phyloP scores from a whole-genome alignment of 345 rosid species.

The Eucalyptus tenuipes region DNA sequence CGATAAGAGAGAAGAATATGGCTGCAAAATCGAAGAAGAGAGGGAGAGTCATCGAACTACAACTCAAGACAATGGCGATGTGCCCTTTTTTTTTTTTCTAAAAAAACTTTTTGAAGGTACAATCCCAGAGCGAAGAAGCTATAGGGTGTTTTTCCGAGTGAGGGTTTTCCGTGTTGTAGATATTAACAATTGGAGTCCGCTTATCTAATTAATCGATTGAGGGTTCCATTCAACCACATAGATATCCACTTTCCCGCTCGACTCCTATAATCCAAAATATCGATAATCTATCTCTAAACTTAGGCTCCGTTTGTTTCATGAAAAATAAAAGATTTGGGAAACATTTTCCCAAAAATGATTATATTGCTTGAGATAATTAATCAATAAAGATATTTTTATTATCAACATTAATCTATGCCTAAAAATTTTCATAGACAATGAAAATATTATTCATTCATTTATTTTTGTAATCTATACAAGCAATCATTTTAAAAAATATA shows the following conservation, averaged over 20 bases:
- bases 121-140: background rate
- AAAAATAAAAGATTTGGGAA: background rate
- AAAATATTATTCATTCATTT: background rate
- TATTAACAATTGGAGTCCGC: background rate
- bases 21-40: background rate
- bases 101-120: background rate
- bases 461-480: background rate
- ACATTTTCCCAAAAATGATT: background rate
- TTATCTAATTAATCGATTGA: background rate
- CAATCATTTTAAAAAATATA: background rate
- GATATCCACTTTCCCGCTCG: background rate
- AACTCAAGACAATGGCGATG: background rate
- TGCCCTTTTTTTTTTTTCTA: background rate
- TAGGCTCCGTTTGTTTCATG: accelerated
- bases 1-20: background rate
- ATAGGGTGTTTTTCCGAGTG: background rate
- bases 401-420: background rate
- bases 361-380: background rate
- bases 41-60: background rate
- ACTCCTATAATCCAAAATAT: background rate
- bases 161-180: background rate
- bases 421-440: background rate
- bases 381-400: background rate
- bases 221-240: background rate
- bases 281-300: background rate